Evolutionary conservation across 495 filamentous ascomycete species (phyloP).

Genomic region (Hypomontagnella monticulosa): DNA sequence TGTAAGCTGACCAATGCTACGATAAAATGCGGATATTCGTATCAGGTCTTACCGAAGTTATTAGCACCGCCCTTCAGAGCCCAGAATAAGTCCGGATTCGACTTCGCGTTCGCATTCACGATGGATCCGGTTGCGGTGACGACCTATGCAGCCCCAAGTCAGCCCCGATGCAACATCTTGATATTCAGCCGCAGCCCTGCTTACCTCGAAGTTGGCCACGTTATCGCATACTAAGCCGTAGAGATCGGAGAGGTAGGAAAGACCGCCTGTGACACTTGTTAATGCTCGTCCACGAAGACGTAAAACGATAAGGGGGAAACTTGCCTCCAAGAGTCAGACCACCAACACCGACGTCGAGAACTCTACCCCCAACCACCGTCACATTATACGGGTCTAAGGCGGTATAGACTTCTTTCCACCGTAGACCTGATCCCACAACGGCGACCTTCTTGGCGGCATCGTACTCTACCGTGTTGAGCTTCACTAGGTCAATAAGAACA

Average conservation of each 20-base stretch:
- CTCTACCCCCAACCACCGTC: constrained; percentile 60
- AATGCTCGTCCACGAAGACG: constrained; percentile 18
- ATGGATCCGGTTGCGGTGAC: constrained; percentile 64
- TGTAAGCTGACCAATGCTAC: constrained; percentile 34
- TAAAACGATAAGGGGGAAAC: not conserved
- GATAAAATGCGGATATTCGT: not conserved
- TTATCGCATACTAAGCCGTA: constrained; percentile 66
- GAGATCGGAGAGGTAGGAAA: constrained; percentile 60
- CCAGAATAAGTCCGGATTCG: constrained; percentile 53
- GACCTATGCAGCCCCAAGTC: constrained; percentile 42
- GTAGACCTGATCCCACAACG: constrained; percentile 57
- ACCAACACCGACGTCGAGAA: constrained; percentile 54
- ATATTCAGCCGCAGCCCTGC: not conserved
- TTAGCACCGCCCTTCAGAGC: constrained; percentile 60
- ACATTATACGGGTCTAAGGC: constrained; percentile 56
- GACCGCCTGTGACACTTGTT: constrained; percentile 45
- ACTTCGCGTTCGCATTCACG: constrained; percentile 55
- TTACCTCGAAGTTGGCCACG: constrained; percentile 60
- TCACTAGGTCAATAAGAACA: constrained; percentile 60
- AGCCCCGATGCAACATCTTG: not conserved
- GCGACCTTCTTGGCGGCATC: constrained; percentile 55
- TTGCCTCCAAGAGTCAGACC: constrained; percentile 52
- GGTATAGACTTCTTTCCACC: constrained; percentile 60
- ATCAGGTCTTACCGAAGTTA: constrained; percentile 59
- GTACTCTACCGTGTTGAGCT: constrained; percentile 55